phyloP scores from a whole-genome alignment of 306 rosid genomes.

The Sechiopsis laciniata region DNA sequence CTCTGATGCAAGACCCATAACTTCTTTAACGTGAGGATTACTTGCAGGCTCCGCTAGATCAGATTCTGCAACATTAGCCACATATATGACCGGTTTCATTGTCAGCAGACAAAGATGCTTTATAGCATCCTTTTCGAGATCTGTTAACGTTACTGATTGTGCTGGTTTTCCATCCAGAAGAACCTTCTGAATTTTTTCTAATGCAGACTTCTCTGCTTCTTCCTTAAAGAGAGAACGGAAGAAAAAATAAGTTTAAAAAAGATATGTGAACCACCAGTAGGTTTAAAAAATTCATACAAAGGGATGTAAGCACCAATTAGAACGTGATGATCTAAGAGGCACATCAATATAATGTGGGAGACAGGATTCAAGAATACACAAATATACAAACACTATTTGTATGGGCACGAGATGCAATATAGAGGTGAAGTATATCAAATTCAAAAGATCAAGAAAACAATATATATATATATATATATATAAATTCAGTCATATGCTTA shows the following conservation, averaged over 20 bases:
- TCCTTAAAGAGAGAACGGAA: slow-evolving; percentile 50
- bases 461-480: too few relatives aligned
- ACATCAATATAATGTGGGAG: background rate
- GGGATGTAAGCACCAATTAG: background rate
- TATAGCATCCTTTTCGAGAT: slow-evolving; percentile 61
- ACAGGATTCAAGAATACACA: background rate
- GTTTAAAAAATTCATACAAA: background rate
- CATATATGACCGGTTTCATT: slow-evolving; percentile 80
- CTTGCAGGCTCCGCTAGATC: slow-evolving; percentile 69
- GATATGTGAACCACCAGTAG: background rate
- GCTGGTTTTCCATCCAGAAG: slow-evolving; percentile 96
- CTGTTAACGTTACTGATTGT: slow-evolving; percentile 76
- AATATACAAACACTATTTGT: background rate
- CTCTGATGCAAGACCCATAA: slow-evolving; percentile 61
- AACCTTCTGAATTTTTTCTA: slow-evolving; percentile 69
- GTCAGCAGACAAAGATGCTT: slow-evolving; percentile 88
- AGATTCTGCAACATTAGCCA: slow-evolving; percentile 91
- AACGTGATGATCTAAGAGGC: background rate
- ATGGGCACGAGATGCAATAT: background rate
- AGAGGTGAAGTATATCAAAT: background rate
- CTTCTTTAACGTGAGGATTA: slow-evolving; percentile 57
- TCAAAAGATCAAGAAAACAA: background rate
- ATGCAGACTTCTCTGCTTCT: slow-evolving; percentile 75
- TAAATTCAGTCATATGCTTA: background rate
- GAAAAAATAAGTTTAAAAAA: slow-evolving; percentile 1